These are phyloP conservation scores for Aspergillus wentii DNA, from an alignment of 495 filamentous ascomycete species.

Conservation along the genomic window DNA sequence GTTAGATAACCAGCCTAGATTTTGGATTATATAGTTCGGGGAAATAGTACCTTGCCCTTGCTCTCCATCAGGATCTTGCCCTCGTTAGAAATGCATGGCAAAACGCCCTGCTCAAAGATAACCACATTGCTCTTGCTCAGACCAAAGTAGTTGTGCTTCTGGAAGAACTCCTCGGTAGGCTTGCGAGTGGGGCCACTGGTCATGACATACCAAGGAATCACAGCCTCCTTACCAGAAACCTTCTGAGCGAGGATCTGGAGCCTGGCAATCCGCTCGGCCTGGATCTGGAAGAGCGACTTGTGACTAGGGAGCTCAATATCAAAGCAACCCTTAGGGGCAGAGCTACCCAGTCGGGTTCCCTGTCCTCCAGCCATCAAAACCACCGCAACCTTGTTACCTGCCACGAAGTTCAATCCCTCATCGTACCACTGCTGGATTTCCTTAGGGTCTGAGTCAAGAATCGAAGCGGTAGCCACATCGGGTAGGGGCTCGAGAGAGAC, in stretches of 20 bases:
- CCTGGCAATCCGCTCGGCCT: constrained; percentile 87
- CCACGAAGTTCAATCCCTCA: constrained; percentile 77
- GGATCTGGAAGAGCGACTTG: constrained; percentile 96
- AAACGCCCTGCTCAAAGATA: constrained; percentile 95
- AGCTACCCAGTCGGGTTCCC: constrained; percentile 90
- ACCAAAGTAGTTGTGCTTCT: constrained; percentile 85
- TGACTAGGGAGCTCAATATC: constrained; percentile 88
- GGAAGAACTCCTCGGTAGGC: constrained; percentile 90
- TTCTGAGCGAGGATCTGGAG: constrained; percentile 79
- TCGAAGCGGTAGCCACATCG: constrained; percentile 80
- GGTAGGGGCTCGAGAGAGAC: constrained; percentile 81
- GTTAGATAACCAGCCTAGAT: no score
- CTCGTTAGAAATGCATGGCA: constrained; percentile 96
- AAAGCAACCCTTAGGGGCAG: constrained; percentile 93
- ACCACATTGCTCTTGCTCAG: constrained; percentile 77
- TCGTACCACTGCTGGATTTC: constrained; percentile 84
- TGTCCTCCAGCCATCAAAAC: constrained; percentile 97
- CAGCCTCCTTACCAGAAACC: constrained; percentile 57
- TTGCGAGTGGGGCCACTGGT: constrained; percentile 93
- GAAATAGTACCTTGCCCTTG: constrained; percentile 66
- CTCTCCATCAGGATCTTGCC: constrained; percentile 93
- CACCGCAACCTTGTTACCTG: constrained; percentile 86
- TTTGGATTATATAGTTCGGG: neutral
- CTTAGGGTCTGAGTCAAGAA: constrained; percentile 78
- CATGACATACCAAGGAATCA: constrained; percentile 99